These are phyloP conservation scores for Russula dissimulans DNA, from an alignment of 768 basidiomycete species.

Conservation along the genomic window DNA sequence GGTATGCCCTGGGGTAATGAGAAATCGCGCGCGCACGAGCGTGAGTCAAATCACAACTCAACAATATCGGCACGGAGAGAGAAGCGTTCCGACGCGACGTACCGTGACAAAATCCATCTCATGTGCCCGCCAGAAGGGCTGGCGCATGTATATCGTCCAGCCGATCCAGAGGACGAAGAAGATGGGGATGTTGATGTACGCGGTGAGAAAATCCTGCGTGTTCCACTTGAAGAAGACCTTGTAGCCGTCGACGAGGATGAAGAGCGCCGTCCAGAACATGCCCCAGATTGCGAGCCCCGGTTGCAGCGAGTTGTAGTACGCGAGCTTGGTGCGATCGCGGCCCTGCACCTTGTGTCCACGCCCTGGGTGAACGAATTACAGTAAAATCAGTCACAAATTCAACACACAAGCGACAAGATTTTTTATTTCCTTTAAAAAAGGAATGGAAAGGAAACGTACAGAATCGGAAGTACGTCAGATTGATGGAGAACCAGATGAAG, in stretches of 20 bases:
- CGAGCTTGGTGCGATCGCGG: slow-evolving; percentile 48
- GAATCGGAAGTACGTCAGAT: slow-evolving; percentile 65
- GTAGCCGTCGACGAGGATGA: slow-evolving; percentile 49
- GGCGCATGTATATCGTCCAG: slow-evolving; percentile 36
- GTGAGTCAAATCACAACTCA: not conserved
- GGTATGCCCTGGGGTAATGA: slow-evolving; percentile 46
- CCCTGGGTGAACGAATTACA: slow-evolving; percentile 27
- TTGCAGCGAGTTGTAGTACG: slow-evolving; percentile 53
- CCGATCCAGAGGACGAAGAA: slow-evolving; percentile 38
- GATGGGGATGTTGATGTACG: slow-evolving; percentile 35
- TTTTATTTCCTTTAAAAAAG: not conserved
- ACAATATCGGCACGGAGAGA: not conserved
- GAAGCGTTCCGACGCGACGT: slow-evolving; percentile 25
- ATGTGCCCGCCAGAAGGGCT: slow-evolving; percentile 40
- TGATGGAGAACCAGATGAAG: slow-evolving; percentile 58
- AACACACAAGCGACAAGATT: not conserved
- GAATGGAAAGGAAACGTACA: slow-evolving; percentile 32
- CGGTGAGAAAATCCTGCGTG: slow-evolving; percentile 40
- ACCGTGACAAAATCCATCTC: slow-evolving; percentile 71
- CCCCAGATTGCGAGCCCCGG: slow-evolving; percentile 68
- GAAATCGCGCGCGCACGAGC: not conserved
- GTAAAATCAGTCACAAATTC: not conserved
- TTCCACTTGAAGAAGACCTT: slow-evolving; percentile 57
- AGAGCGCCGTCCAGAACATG: slow-evolving; percentile 51
- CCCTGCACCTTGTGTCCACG: slow-evolving; percentile 59